Evolutionary conservation across 495 filamentous ascomycete genomes (phyloP).

Genomic region (Penicillium chermesinum): DNA sequence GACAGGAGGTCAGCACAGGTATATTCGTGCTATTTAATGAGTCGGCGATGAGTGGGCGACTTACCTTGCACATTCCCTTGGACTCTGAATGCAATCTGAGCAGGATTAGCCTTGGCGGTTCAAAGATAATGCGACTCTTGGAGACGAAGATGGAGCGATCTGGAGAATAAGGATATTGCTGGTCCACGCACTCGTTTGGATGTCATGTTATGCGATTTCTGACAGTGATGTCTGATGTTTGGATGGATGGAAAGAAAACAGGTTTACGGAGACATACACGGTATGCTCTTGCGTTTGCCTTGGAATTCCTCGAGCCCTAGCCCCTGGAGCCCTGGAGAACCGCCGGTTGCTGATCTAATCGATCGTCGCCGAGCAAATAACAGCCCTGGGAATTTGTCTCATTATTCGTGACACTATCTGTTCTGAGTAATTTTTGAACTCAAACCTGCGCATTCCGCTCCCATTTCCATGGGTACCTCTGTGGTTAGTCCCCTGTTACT

Average conservation of each 20-base stretch:
- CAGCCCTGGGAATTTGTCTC: background rate
- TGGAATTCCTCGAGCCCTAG: too few relatives aligned
- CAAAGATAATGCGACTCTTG: background rate
- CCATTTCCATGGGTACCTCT: too few relatives aligned
- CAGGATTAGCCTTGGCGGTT: background rate
- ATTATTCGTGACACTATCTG: too few relatives aligned
- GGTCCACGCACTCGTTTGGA: background rate
- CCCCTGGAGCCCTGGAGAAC: background rate
- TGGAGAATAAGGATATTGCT: background rate
- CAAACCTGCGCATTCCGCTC: too few relatives aligned
- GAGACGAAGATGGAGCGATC: too few relatives aligned
- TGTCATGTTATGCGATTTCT: too few relatives aligned
- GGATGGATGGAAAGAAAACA: background rate
- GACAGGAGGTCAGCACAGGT: background rate
- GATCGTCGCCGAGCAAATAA: background rate
- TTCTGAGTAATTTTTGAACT: too few relatives aligned
- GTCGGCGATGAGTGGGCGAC: background rate
- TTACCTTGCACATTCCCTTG: constrained; percentile 50
- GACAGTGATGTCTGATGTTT: too few relatives aligned
- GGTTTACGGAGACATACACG: too few relatives aligned
- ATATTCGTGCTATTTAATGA: background rate
- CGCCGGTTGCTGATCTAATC: background rate
- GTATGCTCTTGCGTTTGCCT: too few relatives aligned
- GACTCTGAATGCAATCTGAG: constrained; percentile 48
- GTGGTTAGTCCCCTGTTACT: too few relatives aligned